Base-by-base conservation (phyloP, 495 filamentous ascomycete species). In the Amniculicola lignicola region DNA sequence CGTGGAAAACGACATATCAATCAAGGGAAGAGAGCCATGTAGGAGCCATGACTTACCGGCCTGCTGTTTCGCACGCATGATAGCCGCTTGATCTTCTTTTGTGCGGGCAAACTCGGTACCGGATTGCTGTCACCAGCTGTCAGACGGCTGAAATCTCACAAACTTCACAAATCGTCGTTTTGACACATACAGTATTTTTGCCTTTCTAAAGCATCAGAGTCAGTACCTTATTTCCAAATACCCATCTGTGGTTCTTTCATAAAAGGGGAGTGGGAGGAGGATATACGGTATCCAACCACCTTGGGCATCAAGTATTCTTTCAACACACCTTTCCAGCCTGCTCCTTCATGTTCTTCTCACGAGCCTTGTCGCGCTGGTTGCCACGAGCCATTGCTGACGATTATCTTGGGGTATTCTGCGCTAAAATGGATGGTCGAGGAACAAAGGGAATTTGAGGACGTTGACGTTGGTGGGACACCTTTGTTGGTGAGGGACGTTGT, bases 21-120 rank as follows among this genome's bases (percentile, higher is more conserved):
- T n/a, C n/a, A n/a, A n/a, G n/a, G n/a, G n/a, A n/a, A n/a, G n/a
- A n/a, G n/a, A n/a, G n/a, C n/a, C n/a, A n/a, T n/a, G n/a, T n/a
- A n/a, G n/a, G n/a, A n/a, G n/a, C n/a, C n/a, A n/a, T n/a, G n/a
- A 59, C 64, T 45, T 77, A 95, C 90, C 90, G 57, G 84, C 85
- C 56, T 75, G 79, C 73, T 96, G 91, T 79, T 96, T 96, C 71
- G 85, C 80, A 31, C 87, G 80, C 91, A 96, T 96, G 69, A 88
- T 90, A 31, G 79, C 77, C 18, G 91, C 90, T 43, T 81, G 80
- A 31, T 79, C 73, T 67, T 95, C 89, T 73, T 90, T 91, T 43
- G 83, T 76, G 48, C 80, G 81, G 58, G 79, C 75, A 68, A 83
- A 83, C 69, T 93, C 83, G 27, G 75, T 74, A 25, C 90, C 90